phyloP scores from a whole-genome alignment of 768 basidiomycete genomes.

The Tephrocybe sp. region DNA sequence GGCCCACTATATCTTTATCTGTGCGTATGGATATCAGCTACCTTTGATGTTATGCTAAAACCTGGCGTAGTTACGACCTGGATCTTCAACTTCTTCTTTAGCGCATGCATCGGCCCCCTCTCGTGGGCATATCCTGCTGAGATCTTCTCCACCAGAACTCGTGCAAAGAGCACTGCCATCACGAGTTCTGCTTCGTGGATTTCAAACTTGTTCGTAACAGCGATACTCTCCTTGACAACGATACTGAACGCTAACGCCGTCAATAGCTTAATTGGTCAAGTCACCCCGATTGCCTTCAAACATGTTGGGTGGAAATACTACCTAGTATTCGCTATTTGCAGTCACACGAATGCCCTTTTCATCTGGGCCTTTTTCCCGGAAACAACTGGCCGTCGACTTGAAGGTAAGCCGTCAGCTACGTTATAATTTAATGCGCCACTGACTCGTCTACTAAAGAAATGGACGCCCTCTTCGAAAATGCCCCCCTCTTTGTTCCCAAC shows the following conservation, averaged over 20 bases:
- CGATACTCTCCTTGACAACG: not conserved
- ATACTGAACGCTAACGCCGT: not conserved
- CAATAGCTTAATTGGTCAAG: conserved; percentile 37
- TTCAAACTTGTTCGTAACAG: conserved; percentile 35
- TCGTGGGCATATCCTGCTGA: conserved; percentile 46
- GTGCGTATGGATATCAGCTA: conserved; percentile 34
- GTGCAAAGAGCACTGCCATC: conserved; percentile 43
- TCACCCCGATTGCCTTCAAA: conserved; percentile 37
- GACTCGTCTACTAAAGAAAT: conserved; percentile 28
- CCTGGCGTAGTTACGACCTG: conserved; percentile 29
- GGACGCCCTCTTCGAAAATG: conserved; percentile 37
- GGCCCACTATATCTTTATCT: conserved; percentile 44
- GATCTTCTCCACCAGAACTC: conserved; percentile 41
- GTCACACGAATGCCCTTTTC: conserved; percentile 42
- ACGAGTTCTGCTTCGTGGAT: conserved; percentile 44
- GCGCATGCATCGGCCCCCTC: conserved; percentile 41
- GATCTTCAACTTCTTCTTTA: conserved; percentile 48
- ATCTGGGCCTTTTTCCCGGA: conserved; percentile 45
- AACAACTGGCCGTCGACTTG: conserved; percentile 40
- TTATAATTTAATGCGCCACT: not conserved
- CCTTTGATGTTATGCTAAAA: conserved; percentile 20
- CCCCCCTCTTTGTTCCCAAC: conserved; percentile 35
- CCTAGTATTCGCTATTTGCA: conserved; percentile 43
- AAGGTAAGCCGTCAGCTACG: conserved; percentile 23
- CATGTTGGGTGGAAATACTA: conserved; percentile 41